These are phyloP conservation scores for Penicillium sp. DNA, from an alignment of 2,329 filamentous ascomycete genomes.

Conservation along the genomic window DNA sequence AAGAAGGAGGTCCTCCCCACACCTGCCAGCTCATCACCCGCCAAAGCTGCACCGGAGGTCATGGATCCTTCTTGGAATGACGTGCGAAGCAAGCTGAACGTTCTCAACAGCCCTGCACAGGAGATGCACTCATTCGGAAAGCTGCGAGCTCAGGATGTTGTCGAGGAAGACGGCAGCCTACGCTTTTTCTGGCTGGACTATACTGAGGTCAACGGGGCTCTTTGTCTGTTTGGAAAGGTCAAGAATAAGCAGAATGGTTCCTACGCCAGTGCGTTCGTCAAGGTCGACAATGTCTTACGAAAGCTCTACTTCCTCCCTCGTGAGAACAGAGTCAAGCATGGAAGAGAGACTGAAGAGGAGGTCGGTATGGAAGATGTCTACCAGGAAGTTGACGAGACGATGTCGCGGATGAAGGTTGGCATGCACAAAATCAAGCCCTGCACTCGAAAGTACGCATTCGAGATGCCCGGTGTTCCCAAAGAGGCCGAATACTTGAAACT, in stretches of 20 bases:
- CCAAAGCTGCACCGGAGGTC: conserved; percentile 56
- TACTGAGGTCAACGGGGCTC: conserved; percentile 82
- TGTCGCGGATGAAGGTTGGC: conserved; percentile 79
- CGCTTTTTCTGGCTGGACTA: conserved; percentile 98
- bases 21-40: conserved; percentile 74
- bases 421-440: conserved; percentile 94
- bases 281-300: conserved; percentile 88
- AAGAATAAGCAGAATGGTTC: conserved; percentile 77
- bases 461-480: conserved; percentile 79
- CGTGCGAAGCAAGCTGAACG: conserved; percentile 80
- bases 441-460: conserved; percentile 91
- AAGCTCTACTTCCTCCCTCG: conserved; percentile 93
- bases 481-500: conserved; percentile 91
- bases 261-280: conserved; percentile 91
- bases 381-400: conserved; percentile 79
- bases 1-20: conserved; percentile 68
- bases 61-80: conserved; percentile 87
- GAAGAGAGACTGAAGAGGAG: conserved; percentile 70
- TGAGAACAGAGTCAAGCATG: conserved; percentile 57
- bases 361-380: conserved; percentile 88
- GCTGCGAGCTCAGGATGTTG: conserved; percentile 75
- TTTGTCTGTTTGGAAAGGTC: conserved; percentile 95
- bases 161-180: conserved; percentile 90
- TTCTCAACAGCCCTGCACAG: conserved; percentile 69
- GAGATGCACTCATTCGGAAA: conserved; percentile 70